These are phyloP conservation scores for Phytophthora sansomeana DNA, from an alignment of 352 stramenopile species.

Conservation along the genomic window DNA sequence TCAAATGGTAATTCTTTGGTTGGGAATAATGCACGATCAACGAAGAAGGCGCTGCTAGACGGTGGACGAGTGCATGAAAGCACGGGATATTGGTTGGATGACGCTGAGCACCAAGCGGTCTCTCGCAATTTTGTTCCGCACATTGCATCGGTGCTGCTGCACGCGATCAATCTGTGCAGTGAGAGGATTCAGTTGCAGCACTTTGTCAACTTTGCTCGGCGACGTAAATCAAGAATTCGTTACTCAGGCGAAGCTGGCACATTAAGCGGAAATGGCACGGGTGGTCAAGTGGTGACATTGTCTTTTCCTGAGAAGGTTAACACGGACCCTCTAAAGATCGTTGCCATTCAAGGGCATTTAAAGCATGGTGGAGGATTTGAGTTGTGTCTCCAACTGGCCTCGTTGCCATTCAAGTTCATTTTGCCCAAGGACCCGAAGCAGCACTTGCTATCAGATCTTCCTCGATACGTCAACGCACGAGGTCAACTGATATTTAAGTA, in stretches of 20 bases:
- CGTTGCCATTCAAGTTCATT: constrained; percentile 77
- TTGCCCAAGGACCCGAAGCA: constrained; percentile 63
- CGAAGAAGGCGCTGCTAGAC: constrained; percentile 47
- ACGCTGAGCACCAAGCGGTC: constrained; percentile 26
- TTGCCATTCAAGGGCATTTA: constrained; percentile 83
- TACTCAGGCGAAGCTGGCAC: constrained; percentile 84
- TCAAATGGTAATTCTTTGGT: constrained; percentile 23
- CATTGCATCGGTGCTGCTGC: constrained; percentile 78
- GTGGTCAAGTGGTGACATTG: constrained; percentile 87
- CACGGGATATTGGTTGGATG: constrained; percentile 43
- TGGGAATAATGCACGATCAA: constrained; percentile 27
- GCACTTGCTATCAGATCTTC: constrained; percentile 65
- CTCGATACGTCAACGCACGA: constrained; percentile 77
- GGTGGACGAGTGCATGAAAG: constrained; percentile 35
- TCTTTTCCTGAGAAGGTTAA: constrained; percentile 89
- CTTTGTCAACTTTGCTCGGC: constrained; percentile 88
- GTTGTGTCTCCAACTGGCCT: constrained; percentile 73
- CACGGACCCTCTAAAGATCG: constrained; percentile 78
- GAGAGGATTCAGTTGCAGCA: constrained; percentile 89
- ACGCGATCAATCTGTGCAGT: constrained; percentile 86
- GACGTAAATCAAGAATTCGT: constrained; percentile 82
- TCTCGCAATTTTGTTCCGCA: constrained; percentile 60
- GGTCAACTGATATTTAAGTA: constrained; percentile 88
- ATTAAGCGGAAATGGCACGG: constrained; percentile 56
- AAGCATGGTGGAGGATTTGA: constrained; percentile 83